Evolutionary conservation across 2,329 filamentous ascomycete species (phyloP).

Genomic region (Thielaviopsis euricoi): DNA sequence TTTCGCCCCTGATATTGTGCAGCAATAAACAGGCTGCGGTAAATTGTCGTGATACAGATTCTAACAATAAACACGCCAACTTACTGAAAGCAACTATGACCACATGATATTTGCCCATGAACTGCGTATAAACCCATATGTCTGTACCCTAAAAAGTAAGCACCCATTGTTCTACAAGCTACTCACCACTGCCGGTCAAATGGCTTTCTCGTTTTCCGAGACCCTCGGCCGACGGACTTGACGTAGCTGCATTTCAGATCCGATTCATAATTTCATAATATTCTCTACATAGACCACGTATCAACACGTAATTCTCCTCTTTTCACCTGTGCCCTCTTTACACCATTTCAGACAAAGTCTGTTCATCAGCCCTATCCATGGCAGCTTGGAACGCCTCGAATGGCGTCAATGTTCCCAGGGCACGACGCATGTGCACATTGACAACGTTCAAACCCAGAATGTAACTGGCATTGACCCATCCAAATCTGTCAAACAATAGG

Average conservation of each 20-base stretch:
- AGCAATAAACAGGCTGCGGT: no score
- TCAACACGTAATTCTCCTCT: not conserved
- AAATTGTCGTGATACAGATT: no score
- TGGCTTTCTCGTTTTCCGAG: not conserved
- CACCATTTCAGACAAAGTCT: constrained; percentile 30
- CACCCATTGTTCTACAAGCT: not conserved
- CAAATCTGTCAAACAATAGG: constrained; percentile 46
- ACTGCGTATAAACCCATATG: no score
- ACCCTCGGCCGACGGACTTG: not conserved
- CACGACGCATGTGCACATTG: constrained; percentile 75
- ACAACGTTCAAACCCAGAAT: constrained; percentile 83
- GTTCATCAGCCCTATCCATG: constrained; percentile 36
- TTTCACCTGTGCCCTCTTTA: not conserved
- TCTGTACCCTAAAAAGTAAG: no score
- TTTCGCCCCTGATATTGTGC: no score
- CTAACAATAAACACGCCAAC: no score
- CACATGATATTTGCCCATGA: no score
- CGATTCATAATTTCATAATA: not conserved
- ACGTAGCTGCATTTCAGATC: not conserved
- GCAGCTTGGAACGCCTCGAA: constrained; percentile 71
- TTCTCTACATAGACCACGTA: not conserved
- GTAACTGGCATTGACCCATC: constrained; percentile 97
- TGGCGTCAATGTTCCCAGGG: constrained; percentile 72
- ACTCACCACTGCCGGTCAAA: not conserved
- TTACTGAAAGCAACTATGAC: no score